Percentiles rank a stretch among this genome's conserved stretches.
Conservation (phyloP, 2,329 filamentous ascomycete species). For the Colletotrichum horii region DNA sequence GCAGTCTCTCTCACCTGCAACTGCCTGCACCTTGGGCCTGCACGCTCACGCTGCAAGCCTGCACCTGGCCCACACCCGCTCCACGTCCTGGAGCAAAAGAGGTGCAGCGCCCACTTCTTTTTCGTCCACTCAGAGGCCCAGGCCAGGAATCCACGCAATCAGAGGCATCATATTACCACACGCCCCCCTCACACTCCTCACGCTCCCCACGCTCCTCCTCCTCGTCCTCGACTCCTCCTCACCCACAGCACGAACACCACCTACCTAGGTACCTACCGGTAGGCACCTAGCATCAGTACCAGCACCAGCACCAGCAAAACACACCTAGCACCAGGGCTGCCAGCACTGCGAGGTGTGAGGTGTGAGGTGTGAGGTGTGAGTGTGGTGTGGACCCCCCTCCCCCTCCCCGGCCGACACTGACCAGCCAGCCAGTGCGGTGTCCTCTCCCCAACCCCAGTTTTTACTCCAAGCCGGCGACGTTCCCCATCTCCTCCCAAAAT, state of each 20-base stretch:
- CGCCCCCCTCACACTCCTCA: background rate
- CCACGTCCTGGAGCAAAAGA: background rate
- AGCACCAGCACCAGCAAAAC: background rate
- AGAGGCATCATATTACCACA: conserved; percentile 4
- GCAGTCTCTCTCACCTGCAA: background rate
- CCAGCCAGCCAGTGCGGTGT: background rate
- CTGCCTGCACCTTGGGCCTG: background rate
- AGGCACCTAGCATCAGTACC: background rate
- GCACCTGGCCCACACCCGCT: background rate
- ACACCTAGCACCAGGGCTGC: background rate
- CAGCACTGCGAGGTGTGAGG: background rate
- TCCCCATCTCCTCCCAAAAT: conserved; percentile 18
- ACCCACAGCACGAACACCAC: background rate
- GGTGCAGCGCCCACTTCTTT: background rate
- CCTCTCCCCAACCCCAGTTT: conserved; percentile 17
- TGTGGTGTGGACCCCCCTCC: background rate
- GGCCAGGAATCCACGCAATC: background rate
- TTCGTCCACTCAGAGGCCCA: background rate
- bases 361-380: background rate
- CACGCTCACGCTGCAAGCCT: background rate
- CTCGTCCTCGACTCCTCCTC: background rate
- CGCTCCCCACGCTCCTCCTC: background rate
- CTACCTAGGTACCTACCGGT: background rate
- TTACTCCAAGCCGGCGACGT: conserved; percentile 19
- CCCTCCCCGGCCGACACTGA: conserved; percentile 6